Conservation (phyloP, 2,329 filamentous ascomycete species). For the Penicillium polonicum region DNA sequence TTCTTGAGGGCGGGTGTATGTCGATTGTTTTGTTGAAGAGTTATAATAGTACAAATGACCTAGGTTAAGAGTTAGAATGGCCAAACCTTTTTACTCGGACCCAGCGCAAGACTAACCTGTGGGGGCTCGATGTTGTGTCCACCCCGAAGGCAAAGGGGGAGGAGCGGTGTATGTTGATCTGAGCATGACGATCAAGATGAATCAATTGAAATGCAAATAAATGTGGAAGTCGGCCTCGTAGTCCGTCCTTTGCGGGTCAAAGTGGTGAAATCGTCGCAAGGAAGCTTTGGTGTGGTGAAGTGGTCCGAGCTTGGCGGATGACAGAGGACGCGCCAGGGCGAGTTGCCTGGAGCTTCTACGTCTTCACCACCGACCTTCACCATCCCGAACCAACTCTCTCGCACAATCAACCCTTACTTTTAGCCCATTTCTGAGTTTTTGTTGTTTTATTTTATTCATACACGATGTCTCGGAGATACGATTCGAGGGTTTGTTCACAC, state of each 20-base stretch:
- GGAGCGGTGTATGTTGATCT: slow-evolving; percentile 73
- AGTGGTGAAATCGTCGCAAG: slow-evolving; percentile 13
- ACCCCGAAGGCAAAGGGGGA: slow-evolving; percentile 71
- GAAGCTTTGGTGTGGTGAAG: slow-evolving; percentile 31
- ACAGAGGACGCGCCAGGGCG: slow-evolving; percentile 40
- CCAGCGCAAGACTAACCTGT: slow-evolving; percentile 53
- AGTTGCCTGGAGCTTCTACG: slow-evolving; percentile 41
- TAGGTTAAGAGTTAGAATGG: slow-evolving; percentile 29
- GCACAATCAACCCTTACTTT: slow-evolving; percentile 16
- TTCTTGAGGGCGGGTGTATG: slow-evolving; percentile 72
- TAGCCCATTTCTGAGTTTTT: slow-evolving; percentile 10
- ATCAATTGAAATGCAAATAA: neutral
- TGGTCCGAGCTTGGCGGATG: slow-evolving; percentile 43
- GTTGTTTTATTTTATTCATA: slow-evolving; percentile 16
- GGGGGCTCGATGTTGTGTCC: slow-evolving; percentile 91
- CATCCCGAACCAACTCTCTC: slow-evolving; percentile 23
- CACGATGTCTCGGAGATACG: slow-evolving; percentile 93
- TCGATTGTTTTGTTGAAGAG: slow-evolving; percentile 76
- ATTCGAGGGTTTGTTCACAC: slow-evolving; percentile 74
- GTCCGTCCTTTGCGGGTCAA: slow-evolving; percentile 8
- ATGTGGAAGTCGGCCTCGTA: neutral
- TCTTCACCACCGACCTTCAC: slow-evolving; percentile 24
- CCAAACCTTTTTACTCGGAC: slow-evolving; percentile 9
- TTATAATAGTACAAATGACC: slow-evolving; percentile 91
- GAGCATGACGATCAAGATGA: slow-evolving; percentile 55